phyloP scores from a whole-genome alignment of 2,329 filamentous ascomycete species.

The Metarhizium rileyi region DNA sequence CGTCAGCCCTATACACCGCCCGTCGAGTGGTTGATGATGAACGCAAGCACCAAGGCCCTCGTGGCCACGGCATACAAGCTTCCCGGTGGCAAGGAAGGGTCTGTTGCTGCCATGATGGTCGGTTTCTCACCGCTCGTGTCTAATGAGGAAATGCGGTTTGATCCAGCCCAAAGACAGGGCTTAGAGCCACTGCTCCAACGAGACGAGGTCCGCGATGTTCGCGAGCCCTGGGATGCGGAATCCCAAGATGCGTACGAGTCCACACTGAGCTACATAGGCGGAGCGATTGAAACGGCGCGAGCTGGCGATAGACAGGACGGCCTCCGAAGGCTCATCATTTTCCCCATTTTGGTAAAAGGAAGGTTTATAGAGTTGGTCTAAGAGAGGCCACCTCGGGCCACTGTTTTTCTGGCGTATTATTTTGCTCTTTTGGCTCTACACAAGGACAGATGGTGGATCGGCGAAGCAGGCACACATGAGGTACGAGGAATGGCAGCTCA shows the following conservation, averaged over 20 bases:
- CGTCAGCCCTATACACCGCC: conserved; percentile 10
- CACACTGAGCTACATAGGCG: conserved; percentile 12
- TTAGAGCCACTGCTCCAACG: conserved; percentile 7
- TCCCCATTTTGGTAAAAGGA: conserved; percentile 9
- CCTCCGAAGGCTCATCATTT: conserved; percentile 6
- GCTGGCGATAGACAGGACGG: conserved; percentile 2
- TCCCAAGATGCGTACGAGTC: conserved; percentile 12
- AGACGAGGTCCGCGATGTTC: conserved; percentile 4
- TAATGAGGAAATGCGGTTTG: conserved; percentile 7
- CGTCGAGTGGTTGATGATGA: conserved; percentile 12
- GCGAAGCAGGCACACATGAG: conserved; percentile 3
- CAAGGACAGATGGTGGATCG: conserved; percentile 8
- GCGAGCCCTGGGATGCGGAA: conserved; percentile 11
- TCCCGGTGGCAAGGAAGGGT: conserved; percentile 2
- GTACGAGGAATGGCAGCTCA: conserved; percentile 4
- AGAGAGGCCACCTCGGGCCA: conserved; percentile 4
- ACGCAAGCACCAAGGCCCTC: conserved; percentile 9
- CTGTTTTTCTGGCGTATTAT: conserved; percentile 6
- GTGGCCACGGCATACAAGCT: conserved; percentile 5
- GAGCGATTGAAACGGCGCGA: conserved; percentile 3
- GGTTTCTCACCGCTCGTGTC: conserved; percentile 7
- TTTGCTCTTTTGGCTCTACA: conserved; percentile 7
- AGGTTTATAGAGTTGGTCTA: conserved; percentile 9
- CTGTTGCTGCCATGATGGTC: conserved; percentile 6
- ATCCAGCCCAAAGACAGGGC: conserved; percentile 5